Percentiles rank a stretch among this genome's conserved stretches.
These are phyloP conservation scores for Hymenoscyphus fructigenus DNA, from an alignment of 2,329 filamentous ascomycete genomes.

Conservation along the genomic window DNA sequence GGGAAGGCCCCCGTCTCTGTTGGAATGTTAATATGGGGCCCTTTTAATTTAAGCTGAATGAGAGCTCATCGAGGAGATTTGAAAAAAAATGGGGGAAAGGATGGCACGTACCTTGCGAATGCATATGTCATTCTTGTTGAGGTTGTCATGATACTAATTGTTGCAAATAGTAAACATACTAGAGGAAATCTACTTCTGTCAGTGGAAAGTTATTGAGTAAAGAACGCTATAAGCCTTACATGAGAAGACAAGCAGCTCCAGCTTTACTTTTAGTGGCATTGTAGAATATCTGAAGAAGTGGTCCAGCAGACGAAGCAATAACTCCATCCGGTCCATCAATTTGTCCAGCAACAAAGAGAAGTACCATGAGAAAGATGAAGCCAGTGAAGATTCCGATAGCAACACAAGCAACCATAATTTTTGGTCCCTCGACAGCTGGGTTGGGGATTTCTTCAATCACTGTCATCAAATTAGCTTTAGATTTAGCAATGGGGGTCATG, in stretches of 20 bases:
- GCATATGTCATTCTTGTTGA: conserved; percentile 66
- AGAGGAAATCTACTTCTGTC: conserved; percentile 51
- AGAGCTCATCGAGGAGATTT: not conserved
- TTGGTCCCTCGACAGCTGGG: conserved; percentile 49
- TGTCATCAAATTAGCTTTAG: conserved; percentile 23
- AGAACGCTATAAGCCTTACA: conserved; percentile 12
- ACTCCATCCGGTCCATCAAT: conserved; percentile 42
- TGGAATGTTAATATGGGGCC: not conserved
- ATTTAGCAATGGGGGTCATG: not conserved
- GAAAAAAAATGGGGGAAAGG: conserved; percentile 53
- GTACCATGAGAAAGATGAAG: conserved; percentile 46
- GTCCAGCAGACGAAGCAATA: conserved; percentile 43
- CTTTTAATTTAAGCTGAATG: no score
- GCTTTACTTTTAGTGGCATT: conserved; percentile 44
- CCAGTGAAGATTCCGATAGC: conserved; percentile 48
- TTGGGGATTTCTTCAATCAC: conserved; percentile 56
- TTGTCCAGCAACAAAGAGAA: conserved; percentile 34
- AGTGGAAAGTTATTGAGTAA: not conserved
- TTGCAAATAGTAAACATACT: conserved; percentile 62
- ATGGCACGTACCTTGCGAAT: conserved; percentile 55
- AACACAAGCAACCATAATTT: conserved; percentile 49
- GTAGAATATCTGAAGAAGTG: conserved; percentile 52
- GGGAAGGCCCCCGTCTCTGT: not conserved
- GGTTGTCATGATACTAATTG: conserved; percentile 64
- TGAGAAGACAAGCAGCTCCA: conserved; percentile 30